Evolutionary conservation across 495 filamentous ascomycete genomes (phyloP).

Genomic region (Annulohypoxylon bovei): DNA sequence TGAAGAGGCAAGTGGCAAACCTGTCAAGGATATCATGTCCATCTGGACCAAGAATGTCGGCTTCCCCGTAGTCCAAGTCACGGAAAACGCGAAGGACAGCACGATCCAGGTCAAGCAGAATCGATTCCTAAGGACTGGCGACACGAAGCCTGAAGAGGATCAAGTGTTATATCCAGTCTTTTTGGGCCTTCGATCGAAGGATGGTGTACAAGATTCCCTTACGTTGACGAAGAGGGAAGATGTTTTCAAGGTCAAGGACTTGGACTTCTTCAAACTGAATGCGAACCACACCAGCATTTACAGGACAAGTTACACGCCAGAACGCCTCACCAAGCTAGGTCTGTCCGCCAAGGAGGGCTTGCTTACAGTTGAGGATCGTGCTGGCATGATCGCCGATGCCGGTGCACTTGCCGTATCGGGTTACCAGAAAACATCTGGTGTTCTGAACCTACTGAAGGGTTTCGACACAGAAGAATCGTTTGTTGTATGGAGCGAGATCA

Average conservation of each 20-base stretch:
- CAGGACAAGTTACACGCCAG: slow-evolving; percentile 74
- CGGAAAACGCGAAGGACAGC: slow-evolving; percentile 65
- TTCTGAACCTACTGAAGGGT: slow-evolving; percentile 83
- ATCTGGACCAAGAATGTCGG: slow-evolving; percentile 84
- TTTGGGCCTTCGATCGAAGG: slow-evolving; percentile 72
- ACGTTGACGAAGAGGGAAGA: slow-evolving; percentile 77
- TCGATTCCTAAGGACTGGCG: slow-evolving; percentile 76
- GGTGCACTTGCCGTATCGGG: slow-evolving; percentile 89
- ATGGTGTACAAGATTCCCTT: slow-evolving; percentile 68
- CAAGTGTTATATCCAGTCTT: slow-evolving; percentile 79
- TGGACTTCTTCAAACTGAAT: slow-evolving; percentile 82
- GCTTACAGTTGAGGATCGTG: slow-evolving; percentile 91
- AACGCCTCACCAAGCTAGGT: slow-evolving; percentile 76
- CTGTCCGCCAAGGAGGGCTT: slow-evolving; percentile 84
- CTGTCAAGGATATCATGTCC: slow-evolving; percentile 79
- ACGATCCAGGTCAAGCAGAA: slow-evolving; percentile 77
- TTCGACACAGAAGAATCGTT: slow-evolving; percentile 88
- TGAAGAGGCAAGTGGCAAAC: slow-evolving; percentile 89
- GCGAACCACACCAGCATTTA: slow-evolving; percentile 80
- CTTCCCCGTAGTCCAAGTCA: slow-evolving; percentile 76
- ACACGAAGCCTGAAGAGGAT: slow-evolving; percentile 86
- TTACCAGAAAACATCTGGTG: slow-evolving; percentile 90
- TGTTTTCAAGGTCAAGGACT: slow-evolving; percentile 71
- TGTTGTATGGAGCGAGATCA: slow-evolving; percentile 94
- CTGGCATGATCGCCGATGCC: slow-evolving; percentile 95